Percentiles rank a stretch among this genome's conserved stretches.
These are phyloP conservation scores for Rachicladosporium sp. DNA, from an alignment of 2,329 filamentous ascomycete genomes.

Conservation along the genomic window DNA sequence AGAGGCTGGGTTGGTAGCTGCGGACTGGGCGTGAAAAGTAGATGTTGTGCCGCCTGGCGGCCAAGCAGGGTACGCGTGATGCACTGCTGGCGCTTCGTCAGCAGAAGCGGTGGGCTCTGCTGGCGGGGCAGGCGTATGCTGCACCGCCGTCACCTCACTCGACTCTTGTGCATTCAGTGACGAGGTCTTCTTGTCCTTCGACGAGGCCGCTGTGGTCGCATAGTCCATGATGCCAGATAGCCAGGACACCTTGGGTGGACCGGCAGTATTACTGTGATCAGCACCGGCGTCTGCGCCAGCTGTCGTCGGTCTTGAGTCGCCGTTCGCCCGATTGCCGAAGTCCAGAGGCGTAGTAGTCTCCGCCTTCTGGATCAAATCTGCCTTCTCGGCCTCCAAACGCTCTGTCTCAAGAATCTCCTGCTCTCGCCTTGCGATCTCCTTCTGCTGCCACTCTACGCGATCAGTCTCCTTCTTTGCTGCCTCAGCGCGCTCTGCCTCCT, in stretches of 20 bases:
- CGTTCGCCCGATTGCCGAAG: constrained; percentile 4
- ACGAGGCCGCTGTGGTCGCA: constrained; percentile 12
- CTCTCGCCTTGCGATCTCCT: constrained; percentile 11
- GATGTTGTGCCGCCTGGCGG: background rate
- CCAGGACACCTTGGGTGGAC: constrained; percentile 13
- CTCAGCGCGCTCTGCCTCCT: constrained; percentile 1
- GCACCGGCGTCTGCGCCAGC: no score
- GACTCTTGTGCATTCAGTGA: no score
- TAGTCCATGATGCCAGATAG: constrained; percentile 34
- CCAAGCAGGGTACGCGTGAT: constrained; percentile 7
- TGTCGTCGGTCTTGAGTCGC: no score
- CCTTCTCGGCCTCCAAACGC: background rate
- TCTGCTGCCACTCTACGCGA: constrained; percentile 3
- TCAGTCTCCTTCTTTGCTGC: background rate
- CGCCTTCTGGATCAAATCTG: background rate
- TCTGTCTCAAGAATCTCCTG: constrained; percentile 1
- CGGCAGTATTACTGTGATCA: no score
- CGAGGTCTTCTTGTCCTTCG: no score
- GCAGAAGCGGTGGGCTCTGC: no score
- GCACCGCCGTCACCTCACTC: no score
- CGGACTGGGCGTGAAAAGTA: constrained; percentile 9
- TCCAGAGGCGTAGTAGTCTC: background rate
- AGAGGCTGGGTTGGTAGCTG: constrained; percentile 9
- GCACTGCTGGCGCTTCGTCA: constrained; percentile 3
- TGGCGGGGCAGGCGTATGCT: no score